These are phyloP conservation scores for Phytophthora pini DNA, from an alignment of 352 stramenopile species.

Conservation along the genomic window DNA sequence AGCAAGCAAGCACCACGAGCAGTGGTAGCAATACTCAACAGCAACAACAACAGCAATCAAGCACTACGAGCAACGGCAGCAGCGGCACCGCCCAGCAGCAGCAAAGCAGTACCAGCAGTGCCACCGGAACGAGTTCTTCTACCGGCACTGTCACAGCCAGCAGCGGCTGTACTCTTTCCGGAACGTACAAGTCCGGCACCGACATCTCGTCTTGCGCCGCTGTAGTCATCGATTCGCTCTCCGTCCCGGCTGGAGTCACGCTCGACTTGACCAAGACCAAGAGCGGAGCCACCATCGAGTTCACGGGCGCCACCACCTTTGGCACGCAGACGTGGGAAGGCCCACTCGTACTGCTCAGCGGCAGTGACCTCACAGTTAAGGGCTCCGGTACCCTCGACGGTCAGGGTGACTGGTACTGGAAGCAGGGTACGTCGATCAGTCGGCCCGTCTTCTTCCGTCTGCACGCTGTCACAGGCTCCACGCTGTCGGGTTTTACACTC, in stretches of 20 bases:
- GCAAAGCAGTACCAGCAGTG: not conserved
- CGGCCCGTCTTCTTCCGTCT: slow-evolving; percentile 21
- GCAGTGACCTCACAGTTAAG: slow-evolving; percentile 20
- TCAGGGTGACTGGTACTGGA: slow-evolving; percentile 45
- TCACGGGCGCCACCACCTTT: slow-evolving; percentile 42
- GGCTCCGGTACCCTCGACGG: slow-evolving; percentile 38
- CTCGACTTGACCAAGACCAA: slow-evolving; percentile 37
- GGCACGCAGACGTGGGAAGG: slow-evolving; percentile 36
- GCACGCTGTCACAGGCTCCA: slow-evolving; percentile 12
- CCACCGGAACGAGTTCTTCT: not conserved
- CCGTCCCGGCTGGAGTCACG: slow-evolving; percentile 15
- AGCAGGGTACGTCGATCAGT: slow-evolving; percentile 29
- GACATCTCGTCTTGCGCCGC: slow-evolving; percentile 35
- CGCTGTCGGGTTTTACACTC: slow-evolving; percentile 34
- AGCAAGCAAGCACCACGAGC: not conserved
- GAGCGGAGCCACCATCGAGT: slow-evolving; percentile 34
- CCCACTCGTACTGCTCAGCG: slow-evolving; percentile 32
- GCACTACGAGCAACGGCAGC: not conserved
- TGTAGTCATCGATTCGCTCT: slow-evolving; percentile 26
- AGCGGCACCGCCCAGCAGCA: not conserved
- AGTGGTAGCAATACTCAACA: not conserved
- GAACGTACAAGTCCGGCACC: slow-evolving; percentile 31
- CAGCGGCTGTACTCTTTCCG: slow-evolving; percentile 28
- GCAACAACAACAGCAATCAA: not conserved
- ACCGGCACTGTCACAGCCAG: not conserved